Base-by-base conservation (phyloP, 495 filamentous ascomycete genomes). In the Penicillium cosmopolitanum region DNA sequence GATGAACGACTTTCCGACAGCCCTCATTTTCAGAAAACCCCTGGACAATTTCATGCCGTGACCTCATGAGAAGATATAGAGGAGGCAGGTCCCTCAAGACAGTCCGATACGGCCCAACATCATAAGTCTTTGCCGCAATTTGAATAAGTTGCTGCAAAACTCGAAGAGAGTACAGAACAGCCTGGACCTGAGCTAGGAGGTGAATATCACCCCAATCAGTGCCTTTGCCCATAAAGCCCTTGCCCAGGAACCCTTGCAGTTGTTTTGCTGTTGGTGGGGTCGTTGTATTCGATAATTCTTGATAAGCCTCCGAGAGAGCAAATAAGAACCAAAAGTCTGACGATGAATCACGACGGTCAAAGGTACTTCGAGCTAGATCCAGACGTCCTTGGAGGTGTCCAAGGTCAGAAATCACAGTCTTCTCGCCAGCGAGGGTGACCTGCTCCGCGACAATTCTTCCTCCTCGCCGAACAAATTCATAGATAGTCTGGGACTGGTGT, bases 111-210 rank as follows among this genome's bases (percentile, higher is more conserved):
- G 54, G 43, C 15, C 42, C 52, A 7, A 52, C 9, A 3, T 59
- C 54, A 28, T 62, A 38, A 52, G 25, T 40, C 8, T 36, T 36
- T 0, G 42, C 38, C 21, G 56, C 19, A 7, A 80, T 62, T 3
- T 67, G 58, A 9, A 86, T 52, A 2, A 87, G 66, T 58, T 92
- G 87, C 34, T 77, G 76, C 3, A 87, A 63, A 57, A 91, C 87
- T 28, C 89, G 80, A 0, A 92, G 63, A 0, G 89, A 89, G 62
- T 91, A 92, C 7, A 82, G 72, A 4, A 80, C 80, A 3, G 84
- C 84, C 31, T 90, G 84, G 0, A 85, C 67, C 58, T 90, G 85
- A 5, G 87, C 87, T 12, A 78, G 65, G 11, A 89, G 77, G 50
- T 93, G 89, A 19, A 90, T 67, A 23, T 83, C 78, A 2, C 80